These are phyloP conservation scores for Ilyonectria sp. DNA, from an alignment of 2,329 filamentous ascomycete genomes.

Conservation along the genomic window DNA sequence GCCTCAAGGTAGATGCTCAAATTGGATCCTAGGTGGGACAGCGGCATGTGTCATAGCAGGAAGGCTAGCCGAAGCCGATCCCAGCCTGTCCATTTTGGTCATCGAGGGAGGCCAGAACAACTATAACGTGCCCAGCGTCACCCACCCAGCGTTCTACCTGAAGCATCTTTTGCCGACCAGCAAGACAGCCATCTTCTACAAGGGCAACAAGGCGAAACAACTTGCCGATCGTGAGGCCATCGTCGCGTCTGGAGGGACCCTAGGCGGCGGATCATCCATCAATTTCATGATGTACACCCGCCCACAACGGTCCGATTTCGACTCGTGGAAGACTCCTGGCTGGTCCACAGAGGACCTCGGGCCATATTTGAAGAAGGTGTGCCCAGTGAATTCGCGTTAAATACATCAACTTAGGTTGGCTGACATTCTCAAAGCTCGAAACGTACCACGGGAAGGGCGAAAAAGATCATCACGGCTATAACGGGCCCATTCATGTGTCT, in stretches of 20 bases:
- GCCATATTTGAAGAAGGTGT: slow-evolving; percentile 52
- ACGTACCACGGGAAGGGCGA: slow-evolving; percentile 67
- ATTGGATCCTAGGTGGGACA: slow-evolving; percentile 47
- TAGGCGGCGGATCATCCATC: slow-evolving; percentile 53
- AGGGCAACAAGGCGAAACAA: slow-evolving; percentile 43
- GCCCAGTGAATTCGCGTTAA: accelerated
- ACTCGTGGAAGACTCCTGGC: slow-evolving; percentile 53
- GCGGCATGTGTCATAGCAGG: slow-evolving; percentile 51
- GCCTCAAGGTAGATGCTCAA: neutral
- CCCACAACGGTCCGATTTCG: slow-evolving; percentile 51
- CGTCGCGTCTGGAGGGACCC: slow-evolving; percentile 47
- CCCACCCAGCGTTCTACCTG: slow-evolving; percentile 48
- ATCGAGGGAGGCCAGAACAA: slow-evolving; percentile 52
- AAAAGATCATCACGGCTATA: slow-evolving; percentile 63
- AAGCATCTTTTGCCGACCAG: slow-evolving; percentile 42
- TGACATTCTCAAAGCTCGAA: slow-evolving; percentile 59
- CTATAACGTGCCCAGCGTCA: slow-evolving; percentile 45
- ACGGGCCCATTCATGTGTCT: slow-evolving; percentile 70
- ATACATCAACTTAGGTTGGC: neutral
- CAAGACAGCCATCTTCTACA: slow-evolving; percentile 47
- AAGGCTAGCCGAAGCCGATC: slow-evolving; percentile 49
- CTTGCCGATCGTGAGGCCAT: slow-evolving; percentile 44
- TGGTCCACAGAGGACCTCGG: slow-evolving; percentile 53
- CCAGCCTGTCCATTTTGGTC: slow-evolving; percentile 49
- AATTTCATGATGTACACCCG: slow-evolving; percentile 54